Evolutionary conservation across 192 early-diverging fungal species (phyloP).

Genomic region (Lobosporangium transversale): DNA sequence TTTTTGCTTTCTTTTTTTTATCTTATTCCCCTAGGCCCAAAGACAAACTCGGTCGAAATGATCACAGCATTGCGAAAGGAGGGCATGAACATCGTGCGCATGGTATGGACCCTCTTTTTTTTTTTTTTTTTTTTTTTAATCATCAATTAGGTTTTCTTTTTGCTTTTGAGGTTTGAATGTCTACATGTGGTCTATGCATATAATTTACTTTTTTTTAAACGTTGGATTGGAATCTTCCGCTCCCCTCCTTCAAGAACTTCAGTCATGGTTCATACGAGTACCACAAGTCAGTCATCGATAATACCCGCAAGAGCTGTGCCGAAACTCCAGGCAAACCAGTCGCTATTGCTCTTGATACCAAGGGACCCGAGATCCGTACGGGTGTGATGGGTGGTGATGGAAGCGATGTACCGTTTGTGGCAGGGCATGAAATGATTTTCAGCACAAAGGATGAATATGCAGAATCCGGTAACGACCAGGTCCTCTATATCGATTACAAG

Average conservation of each 20-base stretch:
- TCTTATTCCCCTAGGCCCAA: constrained; percentile 64
- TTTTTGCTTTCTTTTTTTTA: no score
- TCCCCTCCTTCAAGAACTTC: constrained; percentile 25
- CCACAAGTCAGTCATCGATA: constrained; percentile 78
- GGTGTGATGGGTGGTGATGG: constrained; percentile 69
- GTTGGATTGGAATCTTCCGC: neutral
- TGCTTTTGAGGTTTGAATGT: no score
- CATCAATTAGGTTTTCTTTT: no score
- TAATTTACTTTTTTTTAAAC: no score
- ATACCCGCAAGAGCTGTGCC: constrained; percentile 63
- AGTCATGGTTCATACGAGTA: constrained; percentile 58
- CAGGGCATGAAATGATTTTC: constrained; percentile 76
- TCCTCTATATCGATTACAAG: constrained; percentile 80
- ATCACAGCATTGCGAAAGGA: constrained; percentile 73
- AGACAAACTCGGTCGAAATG: constrained; percentile 79
- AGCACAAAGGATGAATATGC: constrained; percentile 70
- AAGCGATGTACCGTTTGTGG: constrained; percentile 68
- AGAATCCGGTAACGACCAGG: constrained; percentile 60
- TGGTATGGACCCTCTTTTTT: no score
- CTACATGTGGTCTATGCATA: no score
- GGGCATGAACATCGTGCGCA: constrained; percentile 86
- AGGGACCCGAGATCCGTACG: constrained; percentile 84
- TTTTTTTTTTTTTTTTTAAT: no score
- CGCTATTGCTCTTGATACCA: constrained; percentile 84
- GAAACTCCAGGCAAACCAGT: constrained; percentile 57